Evolutionary conservation across 768 basidiomycete species (phyloP).

Genomic region (Leccinellum albellum): DNA sequence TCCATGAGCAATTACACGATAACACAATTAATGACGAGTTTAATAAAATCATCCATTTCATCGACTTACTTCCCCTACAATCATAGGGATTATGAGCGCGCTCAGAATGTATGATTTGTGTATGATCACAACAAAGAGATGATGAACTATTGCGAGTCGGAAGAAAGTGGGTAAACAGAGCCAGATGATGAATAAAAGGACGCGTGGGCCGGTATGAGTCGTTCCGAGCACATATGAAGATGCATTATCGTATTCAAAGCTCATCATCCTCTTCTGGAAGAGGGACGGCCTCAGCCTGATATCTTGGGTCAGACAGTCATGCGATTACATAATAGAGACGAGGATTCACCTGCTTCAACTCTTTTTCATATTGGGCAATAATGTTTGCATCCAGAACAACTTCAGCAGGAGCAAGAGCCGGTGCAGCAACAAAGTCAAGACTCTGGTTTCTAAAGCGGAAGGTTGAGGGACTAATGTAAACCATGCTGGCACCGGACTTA

Average conservation of each 20-base stretch:
- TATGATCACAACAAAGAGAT: constrained; percentile 24
- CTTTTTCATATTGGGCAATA: constrained; percentile 75
- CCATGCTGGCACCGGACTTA: constrained; percentile 36
- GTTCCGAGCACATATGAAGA: constrained; percentile 18
- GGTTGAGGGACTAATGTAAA: background rate
- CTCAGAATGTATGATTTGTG: constrained; percentile 17
- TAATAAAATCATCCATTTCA: background rate
- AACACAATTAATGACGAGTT: background rate
- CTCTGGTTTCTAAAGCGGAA: constrained; percentile 57
- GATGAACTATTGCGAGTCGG: constrained; percentile 21
- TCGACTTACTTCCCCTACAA: constrained; percentile 5
- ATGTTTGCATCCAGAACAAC: constrained; percentile 75
- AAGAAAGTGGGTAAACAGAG: constrained; percentile 18
- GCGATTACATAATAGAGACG: background rate
- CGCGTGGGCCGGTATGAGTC: constrained; percentile 14
- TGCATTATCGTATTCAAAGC: constrained; percentile 42
- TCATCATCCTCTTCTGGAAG: constrained; percentile 98
- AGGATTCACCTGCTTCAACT: constrained; percentile 61
- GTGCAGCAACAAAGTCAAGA: constrained; percentile 96
- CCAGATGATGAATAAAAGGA: constrained; percentile 18
- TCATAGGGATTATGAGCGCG: background rate
- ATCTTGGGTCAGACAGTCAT: constrained; percentile 7
- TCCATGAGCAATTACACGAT: background rate
- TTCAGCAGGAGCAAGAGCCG: constrained; percentile 92
- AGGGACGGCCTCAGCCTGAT: constrained; percentile 82